Percentiles rank a stretch among this genome's conserved stretches.
Conservation (phyloP, 23 red algal genomes). For the Porphyridium purpureum region DNA sequence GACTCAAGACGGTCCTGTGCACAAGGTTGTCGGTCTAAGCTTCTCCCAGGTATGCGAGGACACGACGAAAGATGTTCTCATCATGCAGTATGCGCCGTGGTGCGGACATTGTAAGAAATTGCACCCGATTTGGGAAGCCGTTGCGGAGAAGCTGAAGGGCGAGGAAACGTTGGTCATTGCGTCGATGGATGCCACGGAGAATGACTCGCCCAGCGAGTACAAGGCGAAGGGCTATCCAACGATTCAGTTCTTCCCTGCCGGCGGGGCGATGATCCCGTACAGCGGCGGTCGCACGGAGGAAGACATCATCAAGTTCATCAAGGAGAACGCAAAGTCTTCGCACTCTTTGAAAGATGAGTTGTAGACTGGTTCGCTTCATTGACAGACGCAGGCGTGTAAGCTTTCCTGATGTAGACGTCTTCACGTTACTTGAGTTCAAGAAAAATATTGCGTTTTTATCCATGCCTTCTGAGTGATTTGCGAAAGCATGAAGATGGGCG, state of each 20-base stretch:
- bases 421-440: too few relatives aligned
- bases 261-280: slow-evolving; percentile 31
- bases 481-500: too few relatives aligned
- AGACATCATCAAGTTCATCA: slow-evolving; percentile 75
- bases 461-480: too few relatives aligned
- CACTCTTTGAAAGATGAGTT: too few relatives aligned
- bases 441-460: too few relatives aligned
- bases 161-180: slow-evolving; percentile 68
- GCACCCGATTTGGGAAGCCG: slow-evolving; percentile 53
- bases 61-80: slow-evolving; percentile 66
- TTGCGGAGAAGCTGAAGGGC: slow-evolving; percentile 47
- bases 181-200: slow-evolving; percentile 94
- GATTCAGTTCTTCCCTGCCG: slow-evolving; percentile 66
- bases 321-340: too few relatives aligned
- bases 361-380: too few relatives aligned
- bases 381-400: too few relatives aligned
- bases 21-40: slow-evolving; percentile 69
- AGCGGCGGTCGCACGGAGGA: slow-evolving; percentile 29
- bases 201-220: slow-evolving; percentile 73
- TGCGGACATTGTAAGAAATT: slow-evolving; percentile 86
- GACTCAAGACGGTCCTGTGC: slow-evolving; percentile 36
- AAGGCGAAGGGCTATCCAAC: slow-evolving; percentile 83
- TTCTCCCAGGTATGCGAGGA: slow-evolving; percentile 77
- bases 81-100: slow-evolving; percentile 95
- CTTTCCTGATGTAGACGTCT: too few relatives aligned